These are phyloP conservation scores for Fomitopsis palustris DNA, from an alignment of 1,284 basidiomycete species.

Conservation along the genomic window DNA sequence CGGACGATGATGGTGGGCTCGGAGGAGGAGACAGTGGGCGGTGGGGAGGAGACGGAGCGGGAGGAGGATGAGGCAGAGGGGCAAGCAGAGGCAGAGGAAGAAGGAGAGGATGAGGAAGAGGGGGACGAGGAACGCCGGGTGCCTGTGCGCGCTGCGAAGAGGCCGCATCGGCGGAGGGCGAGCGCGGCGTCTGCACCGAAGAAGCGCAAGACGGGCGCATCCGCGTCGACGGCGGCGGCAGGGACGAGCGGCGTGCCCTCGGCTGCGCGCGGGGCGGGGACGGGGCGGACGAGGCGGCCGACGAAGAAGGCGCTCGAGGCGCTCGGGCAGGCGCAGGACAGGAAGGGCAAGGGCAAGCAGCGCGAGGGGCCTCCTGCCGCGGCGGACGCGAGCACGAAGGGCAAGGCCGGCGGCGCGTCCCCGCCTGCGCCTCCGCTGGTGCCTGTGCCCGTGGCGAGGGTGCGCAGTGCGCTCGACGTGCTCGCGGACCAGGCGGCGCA, in stretches of 20 bases:
- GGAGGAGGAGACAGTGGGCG: slow-evolving; percentile 19
- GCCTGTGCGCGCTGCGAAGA: neutral
- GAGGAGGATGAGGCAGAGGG: neutral
- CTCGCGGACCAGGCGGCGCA: slow-evolving; percentile 67
- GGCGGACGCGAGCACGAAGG: neutral
- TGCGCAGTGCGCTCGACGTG: slow-evolving; percentile 54
- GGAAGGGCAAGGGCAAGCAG: slow-evolving; percentile 3
- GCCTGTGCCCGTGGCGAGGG: slow-evolving; percentile 5
- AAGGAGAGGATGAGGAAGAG: neutral
- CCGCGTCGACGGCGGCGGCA: neutral
- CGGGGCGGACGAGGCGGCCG: slow-evolving; percentile 2
- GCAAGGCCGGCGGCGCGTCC: neutral
- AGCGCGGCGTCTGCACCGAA: slow-evolving; percentile 17
- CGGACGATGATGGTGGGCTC: slow-evolving; percentile 48
- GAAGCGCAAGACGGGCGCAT: slow-evolving; percentile 14
- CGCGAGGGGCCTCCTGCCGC: neutral
- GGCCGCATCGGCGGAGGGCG: slow-evolving; percentile 10
- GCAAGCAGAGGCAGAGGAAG: slow-evolving; percentile 5
- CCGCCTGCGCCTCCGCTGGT: neutral
- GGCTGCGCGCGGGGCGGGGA: neutral
- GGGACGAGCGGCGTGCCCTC: too few species aligned
- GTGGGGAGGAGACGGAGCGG: slow-evolving; percentile 19
- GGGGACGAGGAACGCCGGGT: slow-evolving; percentile 6
- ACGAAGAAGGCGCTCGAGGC: neutral
- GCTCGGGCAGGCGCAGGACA: neutral